phyloP scores from a whole-genome alignment of 208 protist species.

The Acanthamoeba triangularis region DNA sequence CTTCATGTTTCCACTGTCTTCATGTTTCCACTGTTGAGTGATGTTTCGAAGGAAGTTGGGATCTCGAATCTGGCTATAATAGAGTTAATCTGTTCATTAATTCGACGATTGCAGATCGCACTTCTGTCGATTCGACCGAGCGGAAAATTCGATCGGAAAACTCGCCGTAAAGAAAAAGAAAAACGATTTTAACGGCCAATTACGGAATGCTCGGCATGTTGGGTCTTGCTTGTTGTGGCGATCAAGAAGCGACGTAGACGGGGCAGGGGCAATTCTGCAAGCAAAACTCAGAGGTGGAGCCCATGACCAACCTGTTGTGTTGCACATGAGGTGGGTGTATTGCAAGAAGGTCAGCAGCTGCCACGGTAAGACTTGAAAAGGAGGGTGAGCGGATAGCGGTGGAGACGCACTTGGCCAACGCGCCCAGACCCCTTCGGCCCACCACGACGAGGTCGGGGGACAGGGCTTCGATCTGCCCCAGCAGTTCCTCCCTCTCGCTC shows the following conservation, averaged over 20 bases:
- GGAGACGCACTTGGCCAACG: slow-evolving; percentile 13
- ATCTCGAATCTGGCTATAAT: too few relatives aligned
- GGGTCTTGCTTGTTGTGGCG: too few relatives aligned
- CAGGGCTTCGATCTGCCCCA: slow-evolving; percentile 25
- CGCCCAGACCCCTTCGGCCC: background rate
- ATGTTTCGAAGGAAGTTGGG: too few relatives aligned
- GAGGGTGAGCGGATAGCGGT: too few relatives aligned
- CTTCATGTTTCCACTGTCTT: too few relatives aligned
- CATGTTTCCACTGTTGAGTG: too few relatives aligned
- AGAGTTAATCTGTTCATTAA: too few relatives aligned
- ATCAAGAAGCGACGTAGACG: slow-evolving; percentile 29
- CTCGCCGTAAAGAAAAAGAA: background rate
- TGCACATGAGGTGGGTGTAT: background rate
- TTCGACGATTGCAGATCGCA: too few relatives aligned
- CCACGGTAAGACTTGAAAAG: background rate
- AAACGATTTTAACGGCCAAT: background rate
- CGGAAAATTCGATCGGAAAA: too few relatives aligned
- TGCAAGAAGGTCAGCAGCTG: background rate
- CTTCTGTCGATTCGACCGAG: too few relatives aligned
- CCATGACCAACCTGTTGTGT: slow-evolving; percentile 63
- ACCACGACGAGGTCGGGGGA: slow-evolving; percentile 14
- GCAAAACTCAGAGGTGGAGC: slow-evolving; percentile 69
- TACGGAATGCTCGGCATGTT: too few relatives aligned
- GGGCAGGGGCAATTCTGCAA: slow-evolving; percentile 35
- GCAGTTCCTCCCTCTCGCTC: slow-evolving; percentile 55